A percentile compares a stretch with the other conserved stretches of the same genome.
These are phyloP conservation scores for Halteria grandinella DNA, from an alignment of 73 alveolate genomes.

Conservation along the genomic window DNA sequence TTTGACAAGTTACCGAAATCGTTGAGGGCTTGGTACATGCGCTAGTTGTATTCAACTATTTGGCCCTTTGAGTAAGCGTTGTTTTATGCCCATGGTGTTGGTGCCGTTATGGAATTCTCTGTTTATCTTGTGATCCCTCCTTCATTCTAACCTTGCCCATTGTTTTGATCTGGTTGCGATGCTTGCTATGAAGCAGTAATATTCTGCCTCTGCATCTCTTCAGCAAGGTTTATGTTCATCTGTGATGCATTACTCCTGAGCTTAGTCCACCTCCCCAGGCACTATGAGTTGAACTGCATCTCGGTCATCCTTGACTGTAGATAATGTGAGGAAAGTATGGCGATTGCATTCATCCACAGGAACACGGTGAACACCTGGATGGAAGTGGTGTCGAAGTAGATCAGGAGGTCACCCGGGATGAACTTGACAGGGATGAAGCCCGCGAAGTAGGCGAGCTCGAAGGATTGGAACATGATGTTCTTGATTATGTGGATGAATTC, in stretches of 20 bases:
- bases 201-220: too few species aligned
- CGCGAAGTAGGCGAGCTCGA: slow-evolving; percentile 50
- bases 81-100: neutral
- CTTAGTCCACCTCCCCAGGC: slow-evolving; percentile 18
- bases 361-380: slow-evolving; percentile 1
- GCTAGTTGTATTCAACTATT: slow-evolving; percentile 5
- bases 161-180: neutral
- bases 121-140: neutral
- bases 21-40: neutral
- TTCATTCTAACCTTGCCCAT: neutral
- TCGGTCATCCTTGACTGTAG: neutral
- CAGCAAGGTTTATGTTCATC: neutral
- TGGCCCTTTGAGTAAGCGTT: neutral
- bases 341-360: slow-evolving; percentile 37
- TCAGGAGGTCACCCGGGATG: slow-evolving; percentile 11
- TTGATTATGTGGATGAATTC: slow-evolving; percentile 51
- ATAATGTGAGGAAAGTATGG: slow-evolving; percentile 4
- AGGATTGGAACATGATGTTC: slow-evolving; percentile 32
- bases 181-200: too few species aligned
- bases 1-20: neutral
- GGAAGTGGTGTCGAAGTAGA: slow-evolving; percentile 26
- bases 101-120: neutral
- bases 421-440: slow-evolving; percentile 52
- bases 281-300: slow-evolving; percentile 13
- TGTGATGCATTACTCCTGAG: neutral